Conservation (phyloP, 2,329 filamentous ascomycete species). For the Fusarium clavum region DNA sequence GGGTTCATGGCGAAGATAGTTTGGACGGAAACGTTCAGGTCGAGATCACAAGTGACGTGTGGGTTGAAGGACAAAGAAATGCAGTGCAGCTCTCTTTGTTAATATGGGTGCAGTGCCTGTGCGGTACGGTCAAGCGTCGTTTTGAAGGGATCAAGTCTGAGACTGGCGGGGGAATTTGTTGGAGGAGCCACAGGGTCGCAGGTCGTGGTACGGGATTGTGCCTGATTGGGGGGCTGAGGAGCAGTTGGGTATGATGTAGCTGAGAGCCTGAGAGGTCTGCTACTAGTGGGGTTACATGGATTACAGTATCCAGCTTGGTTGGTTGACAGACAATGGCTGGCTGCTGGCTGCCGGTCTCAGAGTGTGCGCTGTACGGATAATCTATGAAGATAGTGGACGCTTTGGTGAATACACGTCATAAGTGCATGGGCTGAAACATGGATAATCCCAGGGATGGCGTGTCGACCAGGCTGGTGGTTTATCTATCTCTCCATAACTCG, state of each 20-base stretch:
- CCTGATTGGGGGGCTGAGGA: conserved; percentile 45
- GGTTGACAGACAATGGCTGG: neutral
- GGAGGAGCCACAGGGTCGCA: conserved; percentile 38
- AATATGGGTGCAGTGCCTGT: conserved; percentile 3
- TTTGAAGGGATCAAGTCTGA: conserved; percentile 39
- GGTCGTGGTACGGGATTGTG: conserved; percentile 39
- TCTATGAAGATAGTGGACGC: conserved; percentile 13
- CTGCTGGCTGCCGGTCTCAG: neutral
- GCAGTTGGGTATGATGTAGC: conserved; percentile 43
- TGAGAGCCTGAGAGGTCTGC: conserved; percentile 28
- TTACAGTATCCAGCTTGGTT: neutral
- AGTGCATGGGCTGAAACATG: conserved; percentile 10
- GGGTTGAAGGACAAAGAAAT: conserved; percentile 3
- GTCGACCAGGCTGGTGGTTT: neutral
- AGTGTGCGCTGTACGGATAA: neutral
- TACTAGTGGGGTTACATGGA: conserved; percentile 20
- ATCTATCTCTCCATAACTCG: neutral
- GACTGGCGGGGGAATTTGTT: conserved; percentile 41
- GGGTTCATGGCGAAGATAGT: conserved; percentile 78
- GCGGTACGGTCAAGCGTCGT: conserved; percentile 24
- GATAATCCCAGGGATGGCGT: neutral
- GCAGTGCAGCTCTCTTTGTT: conserved; percentile 10
- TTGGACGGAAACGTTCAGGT: neutral
- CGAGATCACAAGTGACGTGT: conserved; percentile 3
- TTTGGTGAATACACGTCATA: conserved; percentile 25